Evolutionary conservation across 1,139 yeast species (phyloP).

Genomic region (Kurtzmaniella quercitrusa): DNA sequence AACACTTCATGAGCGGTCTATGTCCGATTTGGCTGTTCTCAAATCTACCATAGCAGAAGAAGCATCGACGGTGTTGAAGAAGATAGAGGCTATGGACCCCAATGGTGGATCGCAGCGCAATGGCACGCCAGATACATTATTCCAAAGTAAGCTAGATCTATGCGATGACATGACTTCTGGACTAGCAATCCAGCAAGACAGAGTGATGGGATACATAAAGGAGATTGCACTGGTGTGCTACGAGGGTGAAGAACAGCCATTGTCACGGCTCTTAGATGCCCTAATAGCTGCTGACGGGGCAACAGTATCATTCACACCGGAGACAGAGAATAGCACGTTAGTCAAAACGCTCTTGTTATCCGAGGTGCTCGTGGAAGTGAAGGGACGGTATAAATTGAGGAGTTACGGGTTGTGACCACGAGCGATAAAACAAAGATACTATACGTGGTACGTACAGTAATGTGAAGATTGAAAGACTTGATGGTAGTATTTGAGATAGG

Average conservation of each 20-base stretch:
- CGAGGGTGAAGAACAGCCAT: neutral
- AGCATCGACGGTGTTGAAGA: neutral
- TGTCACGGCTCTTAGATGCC: neutral
- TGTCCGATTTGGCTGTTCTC: neutral
- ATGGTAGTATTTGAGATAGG: no score
- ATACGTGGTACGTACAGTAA: no score
- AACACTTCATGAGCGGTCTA: neutral
- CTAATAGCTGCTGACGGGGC: neutral
- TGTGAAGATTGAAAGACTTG: no score
- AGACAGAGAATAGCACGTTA: neutral
- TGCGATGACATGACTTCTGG: neutral
- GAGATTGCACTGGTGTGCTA: neutral
- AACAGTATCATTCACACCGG: neutral
- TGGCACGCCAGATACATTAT: neutral
- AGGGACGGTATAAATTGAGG: neutral
- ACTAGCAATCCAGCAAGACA: neutral
- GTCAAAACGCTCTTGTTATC: neutral
- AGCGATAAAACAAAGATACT: neutral
- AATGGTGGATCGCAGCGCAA: neutral
- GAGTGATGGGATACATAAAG: neutral
- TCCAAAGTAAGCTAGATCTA: neutral
- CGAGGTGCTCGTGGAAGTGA: neutral
- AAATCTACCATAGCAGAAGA: neutral
- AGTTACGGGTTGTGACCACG: neutral
- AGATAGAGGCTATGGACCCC: neutral